Evolutionary conservation across 768 basidiomycete genomes (phyloP), one percentile per base, ranked within the genome.

Genomic region (Leucosporidium scottii): DNA sequence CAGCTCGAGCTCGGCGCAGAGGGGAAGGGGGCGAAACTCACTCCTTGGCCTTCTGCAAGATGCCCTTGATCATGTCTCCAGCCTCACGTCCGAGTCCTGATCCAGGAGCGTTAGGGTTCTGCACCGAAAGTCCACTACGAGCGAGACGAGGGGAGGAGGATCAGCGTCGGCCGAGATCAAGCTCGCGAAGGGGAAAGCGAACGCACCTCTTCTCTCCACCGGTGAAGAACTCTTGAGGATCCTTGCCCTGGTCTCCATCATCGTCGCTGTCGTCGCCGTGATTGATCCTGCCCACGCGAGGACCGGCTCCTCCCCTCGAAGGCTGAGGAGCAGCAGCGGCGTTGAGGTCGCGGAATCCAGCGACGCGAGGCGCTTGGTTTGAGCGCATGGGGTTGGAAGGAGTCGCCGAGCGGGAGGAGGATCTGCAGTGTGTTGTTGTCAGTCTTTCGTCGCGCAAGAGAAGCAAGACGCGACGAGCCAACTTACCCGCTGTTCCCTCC

Each of bases 161-260:
- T 53, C 57, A 57, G 62, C 27, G 3, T n/a, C 15, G 50, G 2
- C 23, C 51, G 15, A 47, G 21, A 57, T 54, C 13, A 10, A 21
- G 12, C 27, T 13, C 17, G 25, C 21, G 8, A 30, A 60, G 77
- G 39, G 31, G 44, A 27, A 20, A 31, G 17, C 21, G 21, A 10
- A 61, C 75, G 59, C 44, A 90, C 93, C 91, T 93, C 75, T 90
- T 82, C 77, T 94, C 94, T 0, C 94, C 94, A n/a, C 94, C 94
- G 4, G 94, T 87, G 78, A 91, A 98, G 83, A 87, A 90, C 72
- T 82, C 86, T 74, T 90, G 85, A 7, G 75, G 77, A 57, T 79
- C 75, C 21, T 74, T 71, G 2, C 82, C 80, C 23, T 83, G 82
- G 47, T 82, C n/a, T n/a, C n/a, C 81, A 7, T 79, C 80, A 53